These are phyloP conservation scores for Aspergillus spinulosporus DNA, from an alignment of 2,329 filamentous ascomycete genomes.

Conservation along the genomic window DNA sequence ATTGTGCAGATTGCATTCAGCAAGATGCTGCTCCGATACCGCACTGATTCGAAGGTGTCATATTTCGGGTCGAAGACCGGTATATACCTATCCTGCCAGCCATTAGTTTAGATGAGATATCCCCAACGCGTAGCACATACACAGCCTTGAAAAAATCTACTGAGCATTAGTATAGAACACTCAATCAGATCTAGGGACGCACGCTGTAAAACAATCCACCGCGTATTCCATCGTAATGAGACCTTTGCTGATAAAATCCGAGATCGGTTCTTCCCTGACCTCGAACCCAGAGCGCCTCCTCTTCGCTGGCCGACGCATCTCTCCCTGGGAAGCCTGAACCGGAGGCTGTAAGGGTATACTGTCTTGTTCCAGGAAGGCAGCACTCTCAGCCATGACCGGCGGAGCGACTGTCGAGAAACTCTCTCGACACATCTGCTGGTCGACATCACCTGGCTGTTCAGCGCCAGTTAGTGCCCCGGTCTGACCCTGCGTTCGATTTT, in stretches of 20 bases:
- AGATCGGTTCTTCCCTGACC: conserved; percentile 33
- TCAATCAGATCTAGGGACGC: not conserved
- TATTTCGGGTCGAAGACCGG: conserved; percentile 49
- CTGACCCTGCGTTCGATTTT: not conserved
- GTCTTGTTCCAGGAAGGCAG: not conserved
- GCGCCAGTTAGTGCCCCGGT: not conserved
- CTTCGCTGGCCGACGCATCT: conserved; percentile 20
- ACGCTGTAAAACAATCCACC: conserved; percentile 13
- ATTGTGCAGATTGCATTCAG: conserved; percentile 56
- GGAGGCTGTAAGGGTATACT: not conserved
- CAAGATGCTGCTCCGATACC: conserved; percentile 50
- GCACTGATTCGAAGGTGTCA: conserved; percentile 51
- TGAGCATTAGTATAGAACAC: not conserved
- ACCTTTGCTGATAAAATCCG: conserved; percentile 38
- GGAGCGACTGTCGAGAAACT: not conserved
- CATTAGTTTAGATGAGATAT: not conserved
- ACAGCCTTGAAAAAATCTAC: conserved; percentile 41
- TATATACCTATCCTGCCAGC: conserved; percentile 40
- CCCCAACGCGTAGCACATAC: conserved; percentile 21
- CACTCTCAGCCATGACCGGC: not conserved
- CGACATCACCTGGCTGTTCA: too few species aligned
- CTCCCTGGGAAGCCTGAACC: not conserved
- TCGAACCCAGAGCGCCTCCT: conserved; percentile 37
- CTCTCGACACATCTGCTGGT: too few species aligned
- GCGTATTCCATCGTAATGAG: conserved; percentile 37